Conservation (phyloP, 352 stramenopile species). For the Phytophthora nicotianae region DNA sequence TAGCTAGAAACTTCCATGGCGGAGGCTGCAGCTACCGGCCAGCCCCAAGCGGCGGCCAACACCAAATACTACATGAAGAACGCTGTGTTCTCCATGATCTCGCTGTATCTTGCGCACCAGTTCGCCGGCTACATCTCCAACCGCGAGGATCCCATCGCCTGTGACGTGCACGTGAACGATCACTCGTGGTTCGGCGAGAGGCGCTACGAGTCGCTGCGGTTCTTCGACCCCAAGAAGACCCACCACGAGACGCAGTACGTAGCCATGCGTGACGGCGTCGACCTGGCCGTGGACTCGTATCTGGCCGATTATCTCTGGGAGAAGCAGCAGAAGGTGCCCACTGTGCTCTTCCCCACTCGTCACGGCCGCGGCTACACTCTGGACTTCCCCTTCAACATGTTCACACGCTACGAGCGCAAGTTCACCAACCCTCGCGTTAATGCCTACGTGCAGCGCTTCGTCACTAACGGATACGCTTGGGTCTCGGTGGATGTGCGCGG, state of each 20-base stretch:
- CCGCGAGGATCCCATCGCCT: constrained; percentile 65
- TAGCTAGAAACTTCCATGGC: constrained; percentile 31
- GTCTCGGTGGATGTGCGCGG: constrained; percentile 78
- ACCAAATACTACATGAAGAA: constrained; percentile 78
- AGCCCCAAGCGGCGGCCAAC: constrained; percentile 44
- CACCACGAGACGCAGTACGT: constrained; percentile 80
- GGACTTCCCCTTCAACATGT: constrained; percentile 81
- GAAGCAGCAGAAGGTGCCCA: constrained; percentile 63
- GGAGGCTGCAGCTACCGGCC: constrained; percentile 23
- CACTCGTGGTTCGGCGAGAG: constrained; percentile 67
- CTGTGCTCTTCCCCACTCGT: constrained; percentile 74
- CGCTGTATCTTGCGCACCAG: constrained; percentile 60
- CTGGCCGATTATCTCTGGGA: constrained; percentile 68
- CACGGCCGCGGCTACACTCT: constrained; percentile 82
- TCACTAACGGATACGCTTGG: constrained; percentile 79
- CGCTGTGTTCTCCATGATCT: constrained; percentile 78
- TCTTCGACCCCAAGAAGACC: constrained; percentile 79
- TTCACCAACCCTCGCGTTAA: constrained; percentile 85
- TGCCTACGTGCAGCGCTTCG: constrained; percentile 74
- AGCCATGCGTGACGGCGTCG: constrained; percentile 64
- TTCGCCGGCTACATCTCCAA: constrained; percentile 64
- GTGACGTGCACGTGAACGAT: constrained; percentile 69
- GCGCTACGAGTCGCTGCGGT: constrained; percentile 74
- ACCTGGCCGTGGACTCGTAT: constrained; percentile 80
- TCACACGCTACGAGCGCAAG: constrained; percentile 65